phyloP scores from a whole-genome alignment of 1,284 basidiomycete genomes.

The Rhodotorula sp. region DNA sequence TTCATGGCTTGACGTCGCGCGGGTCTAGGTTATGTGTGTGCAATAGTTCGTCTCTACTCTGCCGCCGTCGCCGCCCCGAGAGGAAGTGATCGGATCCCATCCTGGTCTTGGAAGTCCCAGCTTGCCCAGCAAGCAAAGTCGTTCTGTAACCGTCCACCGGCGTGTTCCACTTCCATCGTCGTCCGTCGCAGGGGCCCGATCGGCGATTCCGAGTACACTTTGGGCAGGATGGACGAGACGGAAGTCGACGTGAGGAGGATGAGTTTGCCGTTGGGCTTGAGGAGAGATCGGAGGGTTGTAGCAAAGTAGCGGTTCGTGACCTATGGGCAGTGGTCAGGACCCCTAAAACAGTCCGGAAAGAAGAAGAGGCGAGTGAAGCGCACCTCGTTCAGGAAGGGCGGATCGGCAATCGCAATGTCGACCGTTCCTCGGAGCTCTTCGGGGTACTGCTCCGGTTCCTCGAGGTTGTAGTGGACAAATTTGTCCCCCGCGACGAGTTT shows the following conservation, averaged over 20 bases:
- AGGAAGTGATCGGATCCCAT: conserved; percentile 6
- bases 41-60: not conserved
- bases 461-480: conserved; percentile 48
- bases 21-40: too few species aligned
- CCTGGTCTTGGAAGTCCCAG: conserved; percentile 28
- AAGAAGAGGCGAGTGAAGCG: not conserved
- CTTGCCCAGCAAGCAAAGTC: conserved; percentile 35
- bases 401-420: conserved; percentile 46
- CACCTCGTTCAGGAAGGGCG: conserved; percentile 47
- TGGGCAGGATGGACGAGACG: conserved; percentile 22
- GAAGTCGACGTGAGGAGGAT: conserved; percentile 45
- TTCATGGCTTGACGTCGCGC: not conserved
- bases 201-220: conserved; percentile 31
- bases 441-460: conserved; percentile 43
- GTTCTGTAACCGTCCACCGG: conserved; percentile 34
- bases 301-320: conserved; percentile 43
- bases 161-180: conserved; percentile 30
- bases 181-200: conserved; percentile 27
- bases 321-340: conserved; percentile 9
- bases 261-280: conserved; percentile 40
- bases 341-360: too few species aligned
- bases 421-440: conserved; percentile 41
- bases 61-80: not conserved
- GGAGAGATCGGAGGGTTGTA: conserved; percentile 34
- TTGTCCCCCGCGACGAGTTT: conserved; percentile 39